Base-by-base conservation (phyloP, 768 basidiomycete species). In the Daedalea quercina region DNA sequence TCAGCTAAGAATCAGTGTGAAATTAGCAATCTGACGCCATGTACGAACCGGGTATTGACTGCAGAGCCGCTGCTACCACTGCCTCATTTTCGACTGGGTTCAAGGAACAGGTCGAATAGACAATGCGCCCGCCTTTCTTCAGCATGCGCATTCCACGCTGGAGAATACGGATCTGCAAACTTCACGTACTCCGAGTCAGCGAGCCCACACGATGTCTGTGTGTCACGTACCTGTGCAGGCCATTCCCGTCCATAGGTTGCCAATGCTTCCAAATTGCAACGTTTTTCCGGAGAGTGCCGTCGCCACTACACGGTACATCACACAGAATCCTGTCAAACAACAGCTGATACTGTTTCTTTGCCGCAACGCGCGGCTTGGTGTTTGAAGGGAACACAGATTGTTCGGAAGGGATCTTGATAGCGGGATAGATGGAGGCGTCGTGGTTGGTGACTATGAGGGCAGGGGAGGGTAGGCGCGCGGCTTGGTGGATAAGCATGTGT, bases 11-110 rank as follows among this genome's bases (percentile, higher is more conserved):
- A n/a, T n/a, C n/a, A n/a, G n/a, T n/a, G n/a, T n/a, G n/a, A n/a
- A n/a, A n/a, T n/a, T n/a, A n/a, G n/a, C n/a, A n/a, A n/a, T n/a
- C n/a, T n/a, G n/a, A n/a, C n/a, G n/a, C n/a, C n/a, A n/a, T n/a
- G n/a, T n/a, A 65, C 74, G 34, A 40, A 87, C 93, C 89, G 22
- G 82, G 78, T 54, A 85, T 80, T 1, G 75, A 67, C 54, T 80
- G 81, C 34, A 98, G 74, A 0, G 90, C 93, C 42, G 88, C 85
- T 1, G 90, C 87, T 31, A 98, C 74, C 55, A 98, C 95, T 8
- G 96, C 92, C 67, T 99, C 96, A 65, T 99, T 97, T 70, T 99
- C 96, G 12, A 93, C 78, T 1, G 96, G 96, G 67, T 98, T 98
- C 58, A 98, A 74, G 0, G 94, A 97, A 63, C 96, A 98, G 0